Base-by-base conservation (phyloP, 1,284 basidiomycete species). In the Ustilago xerochloae region DNA sequence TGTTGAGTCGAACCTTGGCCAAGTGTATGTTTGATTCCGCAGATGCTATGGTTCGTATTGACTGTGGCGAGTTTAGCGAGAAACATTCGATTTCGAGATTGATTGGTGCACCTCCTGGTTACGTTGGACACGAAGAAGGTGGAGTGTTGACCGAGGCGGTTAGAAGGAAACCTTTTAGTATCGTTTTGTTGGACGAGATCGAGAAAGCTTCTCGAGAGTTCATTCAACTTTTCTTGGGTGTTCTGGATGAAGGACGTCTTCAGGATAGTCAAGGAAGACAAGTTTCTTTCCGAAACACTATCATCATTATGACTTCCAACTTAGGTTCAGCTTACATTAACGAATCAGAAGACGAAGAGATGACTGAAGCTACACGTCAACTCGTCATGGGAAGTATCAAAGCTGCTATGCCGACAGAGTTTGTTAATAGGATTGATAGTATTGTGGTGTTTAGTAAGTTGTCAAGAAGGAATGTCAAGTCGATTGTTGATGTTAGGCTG, bases 81-180 rank as follows among this genome's bases (percentile, higher is more conserved):
- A 87, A 87, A 79, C 88, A 89, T 81, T 84, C 86, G 29, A 86
- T 88, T 72, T 86, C 87, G 15, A 83, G 88, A 15, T 82, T 89
- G 7, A 87, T 89, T 54, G 81, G 81, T 32, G 83, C 87, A 15
- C 87, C 87, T 0, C 88, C 88, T 1, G 88, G 94, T 7, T 97
- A 95, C 79, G 91, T 98, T 18, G 96, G 95, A 2, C 93, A 90
- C 88, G 93, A 70, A 86, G 93, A 96, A 85, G 93, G 92, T 9
- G 93, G 93, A 84, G 73, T 87, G 65, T 83, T 89, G 18, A 88
- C 88, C 46, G 85, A 86, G 49, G 81, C 77, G n/a, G 80, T 85
- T 20, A 77, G 84, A 26, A 75, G 84, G 43, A 82, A 80, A 43
- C 82, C 83, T 7, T 83, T 81, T 70, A 80, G 78, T 52, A 79